Evolutionary conservation across 345 rosid genomes (phyloP).

Genomic region (Citrus australasica): DNA sequence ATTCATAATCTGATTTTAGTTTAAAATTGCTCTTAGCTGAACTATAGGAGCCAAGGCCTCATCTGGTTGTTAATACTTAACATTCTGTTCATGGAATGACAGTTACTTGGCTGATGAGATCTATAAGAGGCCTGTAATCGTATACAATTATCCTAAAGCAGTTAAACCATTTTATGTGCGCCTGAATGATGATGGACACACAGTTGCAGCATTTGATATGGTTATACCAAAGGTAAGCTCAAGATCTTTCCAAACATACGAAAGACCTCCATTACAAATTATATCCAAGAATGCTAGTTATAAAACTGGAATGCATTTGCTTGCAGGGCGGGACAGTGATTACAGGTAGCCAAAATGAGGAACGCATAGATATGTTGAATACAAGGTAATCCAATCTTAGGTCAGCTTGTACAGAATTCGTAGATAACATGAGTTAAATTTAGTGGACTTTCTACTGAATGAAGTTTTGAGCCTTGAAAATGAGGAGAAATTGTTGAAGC

Average conservation of each 20-base stretch:
- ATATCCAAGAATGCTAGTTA: background rate
- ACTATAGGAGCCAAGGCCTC: background rate
- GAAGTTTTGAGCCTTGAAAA: background rate
- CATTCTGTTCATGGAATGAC: constrained; percentile 18
- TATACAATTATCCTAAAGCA: constrained; percentile 65
- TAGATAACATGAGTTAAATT: background rate
- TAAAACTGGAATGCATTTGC: constrained; percentile 2
- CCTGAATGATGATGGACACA: constrained; percentile 64
- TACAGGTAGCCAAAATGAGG: constrained; percentile 83
- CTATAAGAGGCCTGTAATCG: constrained; percentile 53
- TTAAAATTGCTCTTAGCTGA: background rate
- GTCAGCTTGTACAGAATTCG: background rate
- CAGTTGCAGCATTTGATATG: constrained; percentile 92
- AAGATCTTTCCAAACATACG: background rate
- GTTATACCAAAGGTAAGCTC: constrained; percentile 69
- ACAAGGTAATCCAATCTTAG: constrained; percentile 35
- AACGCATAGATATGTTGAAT: constrained; percentile 46
- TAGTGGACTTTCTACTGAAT: background rate
- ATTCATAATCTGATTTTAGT: background rate
- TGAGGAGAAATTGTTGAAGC: background rate
- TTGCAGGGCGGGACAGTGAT: constrained; percentile 69
- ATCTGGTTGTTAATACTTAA: background rate
- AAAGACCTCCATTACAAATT: background rate
- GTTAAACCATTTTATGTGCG: constrained; percentile 61
- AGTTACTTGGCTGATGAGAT: constrained; percentile 74